These are phyloP conservation scores for Trichosporon coremiiforme DNA, from an alignment of 1,284 basidiomycete species.

Conservation along the genomic window DNA sequence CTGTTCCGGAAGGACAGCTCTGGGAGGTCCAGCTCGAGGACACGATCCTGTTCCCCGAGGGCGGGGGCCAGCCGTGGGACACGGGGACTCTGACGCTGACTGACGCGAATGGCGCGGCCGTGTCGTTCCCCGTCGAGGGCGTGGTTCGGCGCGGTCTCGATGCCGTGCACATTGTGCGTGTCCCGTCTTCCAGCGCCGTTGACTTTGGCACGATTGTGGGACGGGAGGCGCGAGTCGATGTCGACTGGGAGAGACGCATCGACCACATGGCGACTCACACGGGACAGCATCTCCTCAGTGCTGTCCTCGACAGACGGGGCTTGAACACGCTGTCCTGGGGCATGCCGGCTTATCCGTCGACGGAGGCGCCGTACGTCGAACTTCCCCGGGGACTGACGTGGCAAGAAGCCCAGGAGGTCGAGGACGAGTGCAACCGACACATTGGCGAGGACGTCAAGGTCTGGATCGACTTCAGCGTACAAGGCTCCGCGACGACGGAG, in stretches of 20 bases:
- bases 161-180: constrained; percentile 73
- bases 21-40: constrained; percentile 69
- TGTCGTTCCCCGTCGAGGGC: constrained; percentile 67
- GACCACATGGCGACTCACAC: constrained; percentile 87
- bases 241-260: constrained; percentile 69
- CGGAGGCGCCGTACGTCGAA: constrained; percentile 75
- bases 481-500: constrained; percentile 30
- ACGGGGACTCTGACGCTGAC: constrained; percentile 64
- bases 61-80: constrained; percentile 82
- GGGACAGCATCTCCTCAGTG: constrained; percentile 79
- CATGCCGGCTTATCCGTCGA: constrained; percentile 59
- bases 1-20: constrained; percentile 36
- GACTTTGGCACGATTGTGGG: constrained; percentile 58
- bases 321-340: constrained; percentile 81
- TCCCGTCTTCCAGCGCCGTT: constrained; percentile 49
- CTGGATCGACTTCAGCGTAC: constrained; percentile 49
- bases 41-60: constrained; percentile 83
- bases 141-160: constrained; percentile 71
- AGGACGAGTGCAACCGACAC: constrained; percentile 67
- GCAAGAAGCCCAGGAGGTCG: constrained; percentile 67
- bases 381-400: constrained; percentile 68
- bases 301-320: constrained; percentile 69
- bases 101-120: constrained; percentile 51
- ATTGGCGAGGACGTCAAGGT: constrained; percentile 50
- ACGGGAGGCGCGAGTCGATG: constrained; percentile 62